Evolutionary conservation across 2,329 filamentous ascomycete genomes (phyloP).

Genomic region (Orbilia javanica): DNA sequence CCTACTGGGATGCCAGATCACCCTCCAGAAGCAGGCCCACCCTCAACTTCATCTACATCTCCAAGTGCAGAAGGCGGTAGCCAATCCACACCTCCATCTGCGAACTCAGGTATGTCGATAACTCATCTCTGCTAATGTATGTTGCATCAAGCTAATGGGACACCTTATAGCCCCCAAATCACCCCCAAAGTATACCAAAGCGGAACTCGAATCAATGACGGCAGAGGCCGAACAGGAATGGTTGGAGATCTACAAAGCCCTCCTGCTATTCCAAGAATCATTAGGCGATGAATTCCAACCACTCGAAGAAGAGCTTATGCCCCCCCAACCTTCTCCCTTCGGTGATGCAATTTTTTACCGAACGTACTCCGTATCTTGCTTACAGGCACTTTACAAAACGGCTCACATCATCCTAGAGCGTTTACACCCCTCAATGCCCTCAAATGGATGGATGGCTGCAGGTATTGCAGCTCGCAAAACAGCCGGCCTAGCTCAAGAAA

Average conservation of each 20-base stretch:
- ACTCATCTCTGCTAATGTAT: constrained; percentile 4
- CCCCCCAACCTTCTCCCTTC: constrained; percentile 78
- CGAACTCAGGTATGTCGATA: constrained; percentile 40
- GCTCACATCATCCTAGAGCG: constrained; percentile 84
- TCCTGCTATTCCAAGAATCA: constrained; percentile 75
- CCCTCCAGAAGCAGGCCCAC: constrained; percentile 14
- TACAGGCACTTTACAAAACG: constrained; percentile 91
- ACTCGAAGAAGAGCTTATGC: constrained; percentile 75
- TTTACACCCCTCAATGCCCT: constrained; percentile 89
- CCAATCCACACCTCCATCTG: constrained; percentile 32
- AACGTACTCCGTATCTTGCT: constrained; percentile 85
- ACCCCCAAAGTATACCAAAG: constrained; percentile 65
- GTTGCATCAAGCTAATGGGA: constrained; percentile 12
- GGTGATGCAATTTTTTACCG: constrained; percentile 82
- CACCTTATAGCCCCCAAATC: constrained; percentile 34
- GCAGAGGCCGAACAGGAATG: constrained; percentile 82
- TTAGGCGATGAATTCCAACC: constrained; percentile 83
- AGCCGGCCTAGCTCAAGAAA: constrained; percentile 76
- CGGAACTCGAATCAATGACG: constrained; percentile 74
- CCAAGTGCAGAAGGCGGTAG: constrained; percentile 13
- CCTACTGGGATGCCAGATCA: constrained; percentile 27
- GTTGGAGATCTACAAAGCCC: constrained; percentile 78
- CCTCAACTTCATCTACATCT: constrained; percentile 22
- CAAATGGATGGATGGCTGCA: constrained; percentile 87
- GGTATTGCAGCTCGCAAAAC: constrained; percentile 81